phyloP scores from a whole-genome alignment of 352 stramenopile species.

The Phytophthora idaei region DNA sequence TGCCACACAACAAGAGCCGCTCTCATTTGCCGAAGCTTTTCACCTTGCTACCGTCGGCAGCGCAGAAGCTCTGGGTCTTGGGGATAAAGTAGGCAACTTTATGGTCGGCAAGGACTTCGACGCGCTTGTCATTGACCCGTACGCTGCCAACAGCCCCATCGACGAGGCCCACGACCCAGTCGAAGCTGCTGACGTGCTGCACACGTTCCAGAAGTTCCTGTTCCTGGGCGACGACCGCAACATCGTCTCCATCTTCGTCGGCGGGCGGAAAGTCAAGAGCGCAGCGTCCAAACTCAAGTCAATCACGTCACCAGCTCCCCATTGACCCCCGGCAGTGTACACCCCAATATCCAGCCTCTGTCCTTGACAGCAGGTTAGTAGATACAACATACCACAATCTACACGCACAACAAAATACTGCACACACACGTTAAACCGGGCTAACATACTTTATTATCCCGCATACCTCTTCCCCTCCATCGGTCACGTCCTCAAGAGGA shows the following conservation, averaged over 20 bases:
- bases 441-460: conserved; percentile 55
- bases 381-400: neutral
- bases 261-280: conserved; percentile 62
- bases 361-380: conserved; percentile 23
- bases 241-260: conserved; percentile 83
- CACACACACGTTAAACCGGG: conserved; percentile 12
- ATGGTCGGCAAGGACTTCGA: conserved; percentile 90
- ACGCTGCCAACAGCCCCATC: conserved; percentile 65
- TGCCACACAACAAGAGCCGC: conserved; percentile 27
- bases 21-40: conserved; percentile 76
- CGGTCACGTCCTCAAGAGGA: conserved; percentile 6
- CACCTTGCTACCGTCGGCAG: conserved; percentile 92
- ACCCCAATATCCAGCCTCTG: conserved; percentile 25
- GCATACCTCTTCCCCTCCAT: conserved; percentile 7
- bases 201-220: conserved; percentile 86
- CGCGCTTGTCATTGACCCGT: conserved; percentile 83
- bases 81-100: conserved; percentile 90
- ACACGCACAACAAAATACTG: neutral
- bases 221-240: conserved; percentile 35
- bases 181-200: conserved; percentile 57
- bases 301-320: conserved; percentile 11
- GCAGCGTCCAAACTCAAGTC: conserved; percentile 6
- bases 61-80: conserved; percentile 39
- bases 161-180: conserved; percentile 45
- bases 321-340: conserved; percentile 30